Evolutionary conservation across 306 rosid genomes (phyloP), one percentile per base, ranked within the genome.

Genomic region (Dalbergia cochinchinensis): DNA sequence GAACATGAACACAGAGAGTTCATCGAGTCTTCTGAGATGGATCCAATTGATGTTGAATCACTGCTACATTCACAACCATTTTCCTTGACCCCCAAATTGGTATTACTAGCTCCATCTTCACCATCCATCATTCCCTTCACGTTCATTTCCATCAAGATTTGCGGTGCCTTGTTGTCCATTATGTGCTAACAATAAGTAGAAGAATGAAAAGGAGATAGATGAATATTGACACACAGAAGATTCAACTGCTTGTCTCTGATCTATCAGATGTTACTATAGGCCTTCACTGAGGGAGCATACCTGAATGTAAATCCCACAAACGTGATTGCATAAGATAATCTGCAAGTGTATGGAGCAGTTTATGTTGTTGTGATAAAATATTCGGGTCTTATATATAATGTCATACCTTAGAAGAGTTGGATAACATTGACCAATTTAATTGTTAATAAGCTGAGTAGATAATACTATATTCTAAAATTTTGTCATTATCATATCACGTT

Each of bases 1-100:
- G 84, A 90, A 84, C 79, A 87, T 41, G 92, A 89, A 26, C 70
- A 86, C 16, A 33, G 11, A 53, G 97, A 90, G 73, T 82, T 62
- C 60, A 16, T 69, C 65, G 97, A 86, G 65, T 80, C 81, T 76
- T 86, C 90, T 44, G 77, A 76, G 22, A 71, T 77, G 18, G 90
- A 53, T 18, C 86, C 96, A 33, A 83, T 80, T 59, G 97, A 88
- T 51, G 58, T 20, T 42, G 92, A 78, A 41, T 80, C 91, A 69
- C 58, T 82, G 7, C 57, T 69, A 80, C 80, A 82, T 19, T 73
- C 84, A 47, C 31, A 70, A 80, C 19, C 76, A 50, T 7, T 7
- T 78, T 92, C 87, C 78, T 73, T 79, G 42, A 85, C 72, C 3
- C 35, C 67, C 88, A 86, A 87, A 0, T 45, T 84, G 3, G 65